phyloP scores from a whole-genome alignment of 305 asterid genomes.

The Caryopteris hybrid region DNA sequence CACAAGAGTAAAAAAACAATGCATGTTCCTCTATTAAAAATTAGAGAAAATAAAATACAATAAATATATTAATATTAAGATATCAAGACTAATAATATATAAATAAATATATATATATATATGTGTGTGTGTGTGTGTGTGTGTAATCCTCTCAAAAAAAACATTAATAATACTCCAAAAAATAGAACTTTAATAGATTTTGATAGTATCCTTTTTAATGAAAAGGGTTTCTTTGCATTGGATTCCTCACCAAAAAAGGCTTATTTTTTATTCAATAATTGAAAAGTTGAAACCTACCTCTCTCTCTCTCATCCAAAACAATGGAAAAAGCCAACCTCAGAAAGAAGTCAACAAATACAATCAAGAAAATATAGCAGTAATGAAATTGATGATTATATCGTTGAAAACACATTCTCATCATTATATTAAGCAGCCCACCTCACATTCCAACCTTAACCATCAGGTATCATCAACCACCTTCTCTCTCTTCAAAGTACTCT shows the following conservation, averaged over 20 bases:
- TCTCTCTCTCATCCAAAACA: slow-evolving; percentile 11
- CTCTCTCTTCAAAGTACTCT: no score
- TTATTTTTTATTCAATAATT: not conserved
- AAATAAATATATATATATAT: no score
- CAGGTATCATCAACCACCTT: not conserved
- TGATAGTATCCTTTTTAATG: not conserved
- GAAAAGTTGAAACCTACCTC: slow-evolving; percentile 10
- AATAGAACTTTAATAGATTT: no score
- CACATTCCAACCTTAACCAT: slow-evolving; percentile 13
- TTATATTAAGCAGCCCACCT: slow-evolving; percentile 29
- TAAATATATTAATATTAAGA: no score
- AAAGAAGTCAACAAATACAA: slow-evolving; percentile 25
- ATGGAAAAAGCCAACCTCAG: slow-evolving; percentile 17
- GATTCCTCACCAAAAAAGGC: slow-evolving; percentile 59
- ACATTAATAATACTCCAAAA: no score
- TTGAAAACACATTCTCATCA: slow-evolving; percentile 14
- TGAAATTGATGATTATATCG: slow-evolving; percentile 27
- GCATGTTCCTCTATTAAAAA: no score
- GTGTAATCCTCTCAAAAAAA: no score
- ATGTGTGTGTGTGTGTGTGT: no score
- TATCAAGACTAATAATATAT: no score
- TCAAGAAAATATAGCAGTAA: not conserved
- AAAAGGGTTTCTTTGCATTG: slow-evolving; percentile 36
- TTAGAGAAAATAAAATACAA: no score
- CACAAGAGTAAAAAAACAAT: no score